A percentile compares a stretch with the other conserved stretches of the same genome.
These are phyloP conservation scores for Neofusicoccum parvum DNA, from an alignment of 2,329 filamentous ascomycete species.

Conservation along the genomic window DNA sequence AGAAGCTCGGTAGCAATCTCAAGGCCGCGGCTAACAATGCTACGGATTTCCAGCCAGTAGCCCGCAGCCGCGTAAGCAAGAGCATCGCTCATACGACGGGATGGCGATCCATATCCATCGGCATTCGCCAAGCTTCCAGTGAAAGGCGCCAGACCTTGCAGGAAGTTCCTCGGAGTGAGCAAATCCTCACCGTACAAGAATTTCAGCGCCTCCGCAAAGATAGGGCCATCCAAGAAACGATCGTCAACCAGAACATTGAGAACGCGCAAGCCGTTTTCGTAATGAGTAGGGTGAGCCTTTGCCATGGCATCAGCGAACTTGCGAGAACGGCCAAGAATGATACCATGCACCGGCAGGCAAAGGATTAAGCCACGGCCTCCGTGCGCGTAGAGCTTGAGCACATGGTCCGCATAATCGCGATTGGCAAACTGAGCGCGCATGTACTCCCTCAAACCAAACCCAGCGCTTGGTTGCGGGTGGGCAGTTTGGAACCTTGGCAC, in stretches of 20 bases:
- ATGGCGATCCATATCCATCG: constrained; percentile 33
- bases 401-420: constrained; percentile 39
- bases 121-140: constrained; percentile 29
- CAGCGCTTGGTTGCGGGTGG: background rate
- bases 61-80: constrained; percentile 68
- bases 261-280: constrained; percentile 13
- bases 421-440: constrained; percentile 37
- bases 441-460: constrained; percentile 27
- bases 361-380: constrained; percentile 30
- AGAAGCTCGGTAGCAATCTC: constrained; percentile 61
- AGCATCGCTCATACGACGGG: constrained; percentile 38
- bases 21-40: constrained; percentile 60
- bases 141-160: constrained; percentile 35
- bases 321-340: constrained; percentile 39
- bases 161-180: constrained; percentile 30
- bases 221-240: constrained; percentile 18
- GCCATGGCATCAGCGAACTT: constrained; percentile 35
- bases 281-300: background rate
- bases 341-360: constrained; percentile 38
- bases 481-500: background rate
- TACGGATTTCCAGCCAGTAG: constrained; percentile 57
- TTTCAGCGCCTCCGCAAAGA: constrained; percentile 37
- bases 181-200: constrained; percentile 40
- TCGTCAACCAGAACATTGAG: constrained; percentile 15
- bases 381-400: constrained; percentile 36